Base-by-base conservation (phyloP, 768 basidiomycete species). In the Macrolepiota albuminosa region DNA sequence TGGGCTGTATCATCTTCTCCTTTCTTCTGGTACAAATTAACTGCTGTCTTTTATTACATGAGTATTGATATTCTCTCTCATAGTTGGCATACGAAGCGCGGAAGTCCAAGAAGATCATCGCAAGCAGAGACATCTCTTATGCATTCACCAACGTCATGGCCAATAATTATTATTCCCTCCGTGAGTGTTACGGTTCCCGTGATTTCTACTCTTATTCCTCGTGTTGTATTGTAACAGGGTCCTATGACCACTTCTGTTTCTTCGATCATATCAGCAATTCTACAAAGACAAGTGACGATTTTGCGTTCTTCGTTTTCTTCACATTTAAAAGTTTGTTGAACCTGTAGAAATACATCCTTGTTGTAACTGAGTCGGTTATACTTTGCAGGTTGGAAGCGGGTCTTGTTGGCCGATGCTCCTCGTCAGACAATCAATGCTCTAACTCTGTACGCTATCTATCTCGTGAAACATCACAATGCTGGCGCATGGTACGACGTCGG, bases 301-400 rank as follows among this genome's bases (percentile, higher is more conserved):
- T 99, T 74, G 95, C 96, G 37, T 98, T 98, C 81, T 99, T 97
- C 74, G 85, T 98, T 70, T 99, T 98, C 85, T 99, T 99, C 76
- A 91, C 90, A 0, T 98, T 99, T 84, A 99, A 99, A 81, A 96
- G 96, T 92, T 61, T 56, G 86, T 78, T 1, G 9, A 42, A 21
- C 11, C 10, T 48, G 18, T 16, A 51, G 11, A 51, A 9, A 24
- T 55, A 10, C 24, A 21, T 52, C n/a, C 18, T 49, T 13, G 29
- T 18, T 42, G 37, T 61, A 7, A 54, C 56, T 43, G 59, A 56
- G 6, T 4, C 21, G 43, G 3, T 42, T 13, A 21, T 13, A 26
- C 4, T 31, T 34, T 34, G 14, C 69, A 91, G 89, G 85, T 69
- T 93, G 91, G 91, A 93, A 93, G 73, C 85, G 88, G n/a, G 73